Conservation (phyloP, 139 green algal species). For the Auxenochlorella pyrenoidosa region DNA sequence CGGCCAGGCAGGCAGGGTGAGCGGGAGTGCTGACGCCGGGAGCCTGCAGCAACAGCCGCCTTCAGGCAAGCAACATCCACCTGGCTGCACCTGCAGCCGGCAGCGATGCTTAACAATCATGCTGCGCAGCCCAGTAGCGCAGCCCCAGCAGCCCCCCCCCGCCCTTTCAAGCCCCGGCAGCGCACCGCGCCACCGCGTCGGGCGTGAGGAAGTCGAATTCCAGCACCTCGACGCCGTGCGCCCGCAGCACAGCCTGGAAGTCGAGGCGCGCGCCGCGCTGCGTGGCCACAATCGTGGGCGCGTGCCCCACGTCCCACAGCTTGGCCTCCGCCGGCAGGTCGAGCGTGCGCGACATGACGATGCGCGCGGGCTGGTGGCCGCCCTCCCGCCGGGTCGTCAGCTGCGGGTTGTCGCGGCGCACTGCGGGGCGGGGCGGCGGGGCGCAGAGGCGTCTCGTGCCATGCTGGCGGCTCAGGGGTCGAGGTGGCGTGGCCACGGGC, state of each 20-base stretch:
- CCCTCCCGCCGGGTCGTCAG: conserved; percentile 92
- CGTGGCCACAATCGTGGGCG: conserved; percentile 97
- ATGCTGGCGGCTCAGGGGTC: no score
- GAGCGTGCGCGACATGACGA: conserved; percentile 94
- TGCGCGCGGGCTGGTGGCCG: conserved; percentile 87
- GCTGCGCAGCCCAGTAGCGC: no score
- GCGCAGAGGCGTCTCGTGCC: no score
- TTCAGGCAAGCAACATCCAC: no score
- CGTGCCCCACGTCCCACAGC: conserved; percentile 88
- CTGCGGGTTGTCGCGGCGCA: conserved; percentile 93
- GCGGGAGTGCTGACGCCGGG: no score
- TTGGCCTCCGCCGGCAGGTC: conserved; percentile 91
- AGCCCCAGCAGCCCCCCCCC: not conserved
- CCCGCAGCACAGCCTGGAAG: conserved; percentile 72
- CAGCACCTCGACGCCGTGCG: conserved; percentile 93
- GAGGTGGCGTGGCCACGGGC: no score
- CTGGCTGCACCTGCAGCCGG: no score
- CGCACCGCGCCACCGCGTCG: conserved; percentile 67
- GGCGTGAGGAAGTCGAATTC: conserved; percentile 98
- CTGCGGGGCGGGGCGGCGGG: not conserved
- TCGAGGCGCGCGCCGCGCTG: conserved; percentile 81
- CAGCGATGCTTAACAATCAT: no score
- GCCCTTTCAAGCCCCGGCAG: no score
- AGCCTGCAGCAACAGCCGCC: no score
- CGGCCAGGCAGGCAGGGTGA: no score